Percentiles rank a stretch among this genome's conserved stretches.
Conservation (phyloP, 768 basidiomycete species). For the Tulasnella sp. region DNA sequence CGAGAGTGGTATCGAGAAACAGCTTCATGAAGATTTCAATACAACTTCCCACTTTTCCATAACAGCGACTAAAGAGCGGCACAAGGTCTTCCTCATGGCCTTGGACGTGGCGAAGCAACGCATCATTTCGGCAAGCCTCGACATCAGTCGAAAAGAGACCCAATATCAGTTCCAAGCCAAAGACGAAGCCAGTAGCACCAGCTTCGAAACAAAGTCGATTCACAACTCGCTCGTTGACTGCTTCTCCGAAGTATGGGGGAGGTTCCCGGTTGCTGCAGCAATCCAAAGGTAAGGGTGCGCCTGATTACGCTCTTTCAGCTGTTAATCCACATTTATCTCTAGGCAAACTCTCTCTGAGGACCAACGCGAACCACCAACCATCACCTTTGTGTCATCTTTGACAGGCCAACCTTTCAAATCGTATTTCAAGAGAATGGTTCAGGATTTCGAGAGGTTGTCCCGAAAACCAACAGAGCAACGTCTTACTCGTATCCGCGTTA, state of each 20-base stretch:
- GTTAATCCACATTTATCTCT: neutral
- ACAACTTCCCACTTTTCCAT: conserved; percentile 19
- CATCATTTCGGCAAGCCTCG: conserved; percentile 35
- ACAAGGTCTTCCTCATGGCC: conserved; percentile 33
- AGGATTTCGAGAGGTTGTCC: conserved; percentile 36
- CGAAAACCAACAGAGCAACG: conserved; percentile 38
- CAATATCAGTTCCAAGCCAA: conserved; percentile 45
- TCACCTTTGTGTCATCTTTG: neutral
- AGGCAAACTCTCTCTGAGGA: conserved; percentile 26
- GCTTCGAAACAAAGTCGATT: neutral
- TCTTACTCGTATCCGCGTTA: neutral
- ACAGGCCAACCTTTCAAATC: neutral
- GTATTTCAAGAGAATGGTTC: conserved; percentile 38
- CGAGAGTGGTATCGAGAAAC: conserved; percentile 30
- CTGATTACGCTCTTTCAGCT: neutral
- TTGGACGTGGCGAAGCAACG: conserved; percentile 26
- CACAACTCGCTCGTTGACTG: conserved; percentile 5
- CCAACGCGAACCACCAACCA: neutral
- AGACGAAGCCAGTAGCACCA: conserved; percentile 3
- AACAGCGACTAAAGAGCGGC: conserved; percentile 37
- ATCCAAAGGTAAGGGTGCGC: neutral
- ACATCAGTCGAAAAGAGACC: conserved; percentile 43
- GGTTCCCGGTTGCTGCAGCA: conserved; percentile 10
- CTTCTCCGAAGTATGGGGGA: conserved; percentile 10
- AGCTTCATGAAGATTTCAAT: conserved; percentile 20